Base-by-base conservation (phyloP, 1,284 basidiomycete species). In the Rhodofomes roseus region DNA sequence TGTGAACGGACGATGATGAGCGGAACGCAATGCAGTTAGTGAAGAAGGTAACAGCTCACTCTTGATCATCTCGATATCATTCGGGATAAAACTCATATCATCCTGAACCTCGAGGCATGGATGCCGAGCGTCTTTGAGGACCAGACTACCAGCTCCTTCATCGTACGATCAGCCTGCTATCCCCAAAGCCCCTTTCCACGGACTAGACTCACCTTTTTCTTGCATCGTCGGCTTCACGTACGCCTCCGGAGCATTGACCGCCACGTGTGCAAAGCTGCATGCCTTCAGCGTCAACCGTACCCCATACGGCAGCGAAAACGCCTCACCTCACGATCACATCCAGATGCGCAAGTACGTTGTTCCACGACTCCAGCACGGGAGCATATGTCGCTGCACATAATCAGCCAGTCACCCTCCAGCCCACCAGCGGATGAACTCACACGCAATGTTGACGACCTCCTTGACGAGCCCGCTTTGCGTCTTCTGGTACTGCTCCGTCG, bases 71-170 rank as follows among this genome's bases (percentile, higher is more conserved):
- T 93, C 86, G 31, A 94, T 85, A 70, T 99, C 94, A 71, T 99
- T 99, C 0, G 96, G 83, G 62, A 99, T 99, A 72, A 99, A 99
- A 68, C 83, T 89, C 56, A 99, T 81, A 51, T 96, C 96, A 57
- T 98, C 96, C 73, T 98, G 95, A 4, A 96, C 92, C 73, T 99
- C 97, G 9, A 99, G 80, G 67, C 96, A 98, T 6, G 97, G 96
- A 76, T 99, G 97, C 31, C 97, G 82, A 14, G 95, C 93, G 48
- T 93, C 92, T 61, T 81, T 83, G 23, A 97, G 78, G 43, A 92
- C 72, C 12, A 97, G 78, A 68, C 86, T 86, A 1, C 94, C 93
- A 5, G 83, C 78, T n/a, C 92, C 92, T 92, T 6, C 56, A 11
- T 52, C 43, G 22, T 16, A 58, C 40, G 55, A 53, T 16, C 22